Conservation (phyloP, 2,329 filamentous ascomycete genomes). For the Exophiala sp. region DNA sequence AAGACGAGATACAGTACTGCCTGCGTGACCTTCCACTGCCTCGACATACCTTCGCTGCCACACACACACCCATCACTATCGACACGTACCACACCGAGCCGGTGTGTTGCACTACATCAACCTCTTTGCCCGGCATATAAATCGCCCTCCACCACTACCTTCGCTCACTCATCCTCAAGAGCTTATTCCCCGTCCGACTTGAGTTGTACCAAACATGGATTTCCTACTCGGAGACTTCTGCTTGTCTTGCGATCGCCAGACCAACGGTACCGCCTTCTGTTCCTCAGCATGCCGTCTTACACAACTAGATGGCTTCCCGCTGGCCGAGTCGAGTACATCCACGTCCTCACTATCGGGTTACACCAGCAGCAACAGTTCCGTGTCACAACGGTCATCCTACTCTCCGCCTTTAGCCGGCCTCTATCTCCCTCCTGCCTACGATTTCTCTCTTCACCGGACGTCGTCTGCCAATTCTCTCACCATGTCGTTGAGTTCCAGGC, state of each 20-base stretch:
- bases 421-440: constrained; percentile 67
- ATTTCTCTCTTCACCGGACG: constrained; percentile 56
- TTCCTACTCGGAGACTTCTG: constrained; percentile 72
- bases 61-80: constrained; percentile 1
- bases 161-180: constrained; percentile 3
- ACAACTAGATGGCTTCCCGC: constrained; percentile 59
- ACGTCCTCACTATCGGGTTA: constrained; percentile 18
- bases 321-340: constrained; percentile 34
- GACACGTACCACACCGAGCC: not conserved
- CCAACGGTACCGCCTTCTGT: constrained; percentile 76
- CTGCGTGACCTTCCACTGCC: constrained; percentile 21
- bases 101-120: not conserved
- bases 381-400: constrained; percentile 11
- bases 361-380: constrained; percentile 45
- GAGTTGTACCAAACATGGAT: constrained; percentile 47
- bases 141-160: constrained; percentile 4
- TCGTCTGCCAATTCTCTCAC: constrained; percentile 41
- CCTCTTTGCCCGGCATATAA: constrained; percentile 11
- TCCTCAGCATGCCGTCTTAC: constrained; percentile 84
- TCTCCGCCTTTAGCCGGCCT: constrained; percentile 47
- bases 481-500: constrained; percentile 41
- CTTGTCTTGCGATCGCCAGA: constrained; percentile 87
- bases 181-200: constrained; percentile 4
- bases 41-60: constrained; percentile 14
- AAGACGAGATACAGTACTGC: constrained; percentile 15